These are phyloP conservation scores for Mortierella polycephala DNA, from an alignment of 371 early-diverging fungal species.

Conservation along the genomic window DNA sequence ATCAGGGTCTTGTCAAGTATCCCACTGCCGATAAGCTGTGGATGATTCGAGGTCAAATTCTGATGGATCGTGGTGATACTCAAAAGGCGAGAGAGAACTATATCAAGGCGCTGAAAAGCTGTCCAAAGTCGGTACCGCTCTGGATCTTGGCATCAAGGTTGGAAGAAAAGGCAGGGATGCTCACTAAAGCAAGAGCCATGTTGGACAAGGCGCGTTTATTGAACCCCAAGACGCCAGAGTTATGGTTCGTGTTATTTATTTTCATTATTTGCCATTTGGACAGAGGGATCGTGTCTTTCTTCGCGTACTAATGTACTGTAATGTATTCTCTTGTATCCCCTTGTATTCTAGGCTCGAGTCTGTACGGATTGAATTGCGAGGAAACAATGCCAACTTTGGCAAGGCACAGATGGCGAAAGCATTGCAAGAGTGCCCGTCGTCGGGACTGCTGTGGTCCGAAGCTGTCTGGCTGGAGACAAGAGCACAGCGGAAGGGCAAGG, in stretches of 20 bases:
- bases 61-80: constrained; percentile 64
- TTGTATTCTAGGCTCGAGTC: constrained; percentile 67
- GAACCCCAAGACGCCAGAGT: constrained; percentile 81
- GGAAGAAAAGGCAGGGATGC: constrained; percentile 78
- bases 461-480: constrained; percentile 89
- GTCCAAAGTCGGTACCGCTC: constrained; percentile 80
- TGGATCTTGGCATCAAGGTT: constrained; percentile 86
- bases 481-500: constrained; percentile 87
- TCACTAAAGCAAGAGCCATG: constrained; percentile 86
- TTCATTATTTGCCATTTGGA: background rate
- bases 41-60: constrained; percentile 92
- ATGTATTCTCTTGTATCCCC: background rate
- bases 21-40: constrained; percentile 90
- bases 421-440: constrained; percentile 90
- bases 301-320: background rate
- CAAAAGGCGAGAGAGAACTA: constrained; percentile 82
- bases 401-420: constrained; percentile 87
- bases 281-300: background rate
- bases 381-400: constrained; percentile 77
- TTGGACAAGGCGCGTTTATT: constrained; percentile 89
- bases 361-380: constrained; percentile 83
- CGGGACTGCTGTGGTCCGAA: constrained; percentile 91
- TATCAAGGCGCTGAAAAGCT: constrained; percentile 80
- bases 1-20: constrained; percentile 76
- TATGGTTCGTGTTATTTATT: constrained; percentile 70